Conservation (phyloP, 352 stramenopile species). For the Phytopythium sindhum region DNA sequence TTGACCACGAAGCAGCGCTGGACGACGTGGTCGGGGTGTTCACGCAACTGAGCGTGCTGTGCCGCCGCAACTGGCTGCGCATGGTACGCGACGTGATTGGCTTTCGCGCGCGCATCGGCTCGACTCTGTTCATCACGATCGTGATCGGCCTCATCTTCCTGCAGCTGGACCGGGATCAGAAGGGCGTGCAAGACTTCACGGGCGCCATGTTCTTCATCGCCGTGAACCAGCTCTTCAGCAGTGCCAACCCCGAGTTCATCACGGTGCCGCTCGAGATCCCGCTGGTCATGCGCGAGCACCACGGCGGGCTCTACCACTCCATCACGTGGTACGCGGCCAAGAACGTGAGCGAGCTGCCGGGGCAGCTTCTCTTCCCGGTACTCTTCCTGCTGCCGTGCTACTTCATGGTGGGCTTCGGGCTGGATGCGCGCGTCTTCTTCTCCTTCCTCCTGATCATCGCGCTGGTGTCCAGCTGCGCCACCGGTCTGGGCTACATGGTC, state of each 20-base stretch:
- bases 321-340: constrained; percentile 38
- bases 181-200: constrained; percentile 33
- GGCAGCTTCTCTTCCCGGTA: constrained; percentile 29
- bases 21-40: constrained; percentile 7
- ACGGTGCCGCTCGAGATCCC: constrained; percentile 33
- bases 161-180: constrained; percentile 22
- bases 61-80: constrained; percentile 26
- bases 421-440: constrained; percentile 29
- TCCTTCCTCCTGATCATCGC: constrained; percentile 25
- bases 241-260: constrained; percentile 29
- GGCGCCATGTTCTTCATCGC: constrained; percentile 39
- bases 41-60: constrained; percentile 22
- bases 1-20: constrained; percentile 6
- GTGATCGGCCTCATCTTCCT: constrained; percentile 34
- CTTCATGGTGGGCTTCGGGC: constrained; percentile 38
- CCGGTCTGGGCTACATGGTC: constrained; percentile 28
- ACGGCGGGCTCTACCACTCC: constrained; percentile 28
- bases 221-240: constrained; percentile 28
- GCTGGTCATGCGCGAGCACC: constrained; percentile 32
- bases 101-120: constrained; percentile 29
- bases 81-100: constrained; percentile 28
- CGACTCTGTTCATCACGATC: constrained; percentile 30
- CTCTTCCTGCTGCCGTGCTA: constrained; percentile 31
- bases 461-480: constrained; percentile 19
- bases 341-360: constrained; percentile 32